Base-by-base conservation (phyloP, 345 rosid genomes). In the Salix udensis region DNA sequence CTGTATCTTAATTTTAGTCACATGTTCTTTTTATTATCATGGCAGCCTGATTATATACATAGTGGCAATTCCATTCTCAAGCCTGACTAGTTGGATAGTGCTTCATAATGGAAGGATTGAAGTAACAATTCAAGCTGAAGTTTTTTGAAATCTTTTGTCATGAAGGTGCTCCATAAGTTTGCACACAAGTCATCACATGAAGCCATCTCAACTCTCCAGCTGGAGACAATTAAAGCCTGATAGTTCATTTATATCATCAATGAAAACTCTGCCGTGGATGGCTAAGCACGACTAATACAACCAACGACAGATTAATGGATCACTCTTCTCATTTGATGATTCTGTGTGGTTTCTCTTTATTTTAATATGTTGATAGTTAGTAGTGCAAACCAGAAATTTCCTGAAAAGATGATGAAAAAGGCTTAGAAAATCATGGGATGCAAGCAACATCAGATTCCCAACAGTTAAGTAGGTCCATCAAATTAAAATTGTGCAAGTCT, bases 391-490 rank as follows among this genome's bases (percentile, higher is more conserved):
- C 30, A 70, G 75, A 44, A 70, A 13, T 68, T 58, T 76, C 42
- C 42, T 55, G 60, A 28, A 53, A 44, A 36, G 70, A 23, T 52
- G 58, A 52, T 19, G 19, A 12, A 9, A 44, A 2, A 48, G 16
- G 50, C 50, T 15, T 52, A 26, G 71, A 61, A 64, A 50, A 53
- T 67, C 50, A 28, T 26, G 36, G 30, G 61, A 69, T 37, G 60
- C 75, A 31, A 30, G 48, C 65, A 78, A 85, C 75, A 87, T 84
- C 85, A 48, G 88, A 87, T 85, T 85, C 87, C 72, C 42, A 48
- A 21, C 21, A 24, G 40, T 73, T 71, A 31, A 61, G 48, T 24
- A 72, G 24, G 11, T 70, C 23, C 68, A 71, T 74, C 78, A 42
- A 73, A 44, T 65, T 42, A 40, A 19, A 30, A 53, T 68, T 65